A percentile compares a stretch with the other conserved stretches of the same genome.
phyloP scores from a whole-genome alignment of 2,329 filamentous ascomycete genomes.

The Massarina eburnea region DNA sequence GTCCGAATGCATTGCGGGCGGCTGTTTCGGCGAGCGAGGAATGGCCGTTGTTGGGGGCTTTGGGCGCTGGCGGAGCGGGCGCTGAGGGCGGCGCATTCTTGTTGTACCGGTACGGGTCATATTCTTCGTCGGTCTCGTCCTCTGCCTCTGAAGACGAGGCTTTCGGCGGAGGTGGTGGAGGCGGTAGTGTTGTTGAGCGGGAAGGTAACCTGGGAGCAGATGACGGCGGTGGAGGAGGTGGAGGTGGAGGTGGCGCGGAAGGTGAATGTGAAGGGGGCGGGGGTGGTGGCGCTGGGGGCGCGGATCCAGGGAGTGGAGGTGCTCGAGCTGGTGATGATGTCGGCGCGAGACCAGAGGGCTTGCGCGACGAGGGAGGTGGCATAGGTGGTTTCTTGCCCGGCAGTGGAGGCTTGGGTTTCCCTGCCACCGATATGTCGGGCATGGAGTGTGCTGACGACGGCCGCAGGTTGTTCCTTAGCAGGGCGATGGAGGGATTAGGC shows the following conservation, averaged over 20 bases:
- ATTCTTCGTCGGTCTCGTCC: slow-evolving; percentile 19
- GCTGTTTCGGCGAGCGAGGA: slow-evolving; percentile 60
- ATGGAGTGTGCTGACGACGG: slow-evolving; percentile 61
- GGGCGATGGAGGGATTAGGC: slow-evolving; percentile 61
- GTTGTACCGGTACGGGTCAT: slow-evolving; percentile 42
- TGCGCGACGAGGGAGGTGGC: slow-evolving; percentile 59
- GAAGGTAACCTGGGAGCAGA: slow-evolving; percentile 24
- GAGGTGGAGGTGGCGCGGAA: slow-evolving; percentile 47
- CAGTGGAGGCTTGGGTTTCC: slow-evolving; percentile 69
- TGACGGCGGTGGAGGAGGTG: slow-evolving; percentile 38
- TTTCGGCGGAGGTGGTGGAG: slow-evolving; percentile 49
- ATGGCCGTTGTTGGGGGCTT: slow-evolving; percentile 47
- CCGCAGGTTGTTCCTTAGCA: slow-evolving; percentile 50
- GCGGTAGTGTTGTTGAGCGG: slow-evolving; percentile 26
- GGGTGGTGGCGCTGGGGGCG: slow-evolving; percentile 41
- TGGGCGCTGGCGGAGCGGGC: slow-evolving; percentile 47
- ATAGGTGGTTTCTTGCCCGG: slow-evolving; percentile 73
- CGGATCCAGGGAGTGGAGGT: slow-evolving; percentile 38
- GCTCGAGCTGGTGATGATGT: slow-evolving; percentile 48
- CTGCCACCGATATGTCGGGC: slow-evolving; percentile 52
- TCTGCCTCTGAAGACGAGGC: slow-evolving; percentile 6
- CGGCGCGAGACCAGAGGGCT: slow-evolving; percentile 55
- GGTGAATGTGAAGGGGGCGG: slow-evolving; percentile 40
- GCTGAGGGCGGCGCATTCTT: slow-evolving; percentile 20
- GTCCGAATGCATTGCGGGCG: slow-evolving; percentile 59